phyloP scores from a whole-genome alignment of 768 basidiomycete species.

The Cystobasidium ongulense region DNA sequence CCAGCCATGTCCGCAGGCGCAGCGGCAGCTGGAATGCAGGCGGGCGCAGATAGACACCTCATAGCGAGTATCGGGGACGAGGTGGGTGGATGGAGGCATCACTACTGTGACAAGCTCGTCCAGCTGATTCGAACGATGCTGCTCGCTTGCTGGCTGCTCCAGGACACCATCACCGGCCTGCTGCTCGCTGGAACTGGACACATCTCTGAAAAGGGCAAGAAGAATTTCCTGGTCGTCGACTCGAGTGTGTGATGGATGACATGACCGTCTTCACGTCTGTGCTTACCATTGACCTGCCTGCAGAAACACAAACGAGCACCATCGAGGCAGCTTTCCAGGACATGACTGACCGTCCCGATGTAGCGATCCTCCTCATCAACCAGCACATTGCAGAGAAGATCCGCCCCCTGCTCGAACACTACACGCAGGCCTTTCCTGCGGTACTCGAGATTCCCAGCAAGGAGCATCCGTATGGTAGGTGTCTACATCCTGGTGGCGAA shows the following conservation, averaged over 20 bases:
- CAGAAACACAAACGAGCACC: slow-evolving; percentile 80
- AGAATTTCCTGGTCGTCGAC: slow-evolving; percentile 96
- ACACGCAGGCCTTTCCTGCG: slow-evolving; percentile 92
- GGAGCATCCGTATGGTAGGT: slow-evolving; percentile 90
- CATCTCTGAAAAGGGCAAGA: slow-evolving; percentile 78
- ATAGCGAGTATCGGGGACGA: slow-evolving; percentile 97
- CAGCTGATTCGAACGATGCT: not conserved
- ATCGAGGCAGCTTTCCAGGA: slow-evolving; percentile 91
- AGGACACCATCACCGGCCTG: slow-evolving; percentile 97
- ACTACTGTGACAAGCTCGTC: no score
- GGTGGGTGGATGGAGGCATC: slow-evolving; percentile 48
- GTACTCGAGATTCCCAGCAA: slow-evolving; percentile 96
- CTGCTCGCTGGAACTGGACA: slow-evolving; percentile 92
- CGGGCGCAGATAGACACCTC: slow-evolving; percentile 58
- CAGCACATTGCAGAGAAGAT: slow-evolving; percentile 95
- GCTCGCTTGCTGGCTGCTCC: not conserved
- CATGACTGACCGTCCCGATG: slow-evolving; percentile 85
- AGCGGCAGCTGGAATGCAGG: slow-evolving; percentile 7
- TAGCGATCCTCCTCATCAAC: slow-evolving; percentile 94
- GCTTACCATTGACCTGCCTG: not conserved
- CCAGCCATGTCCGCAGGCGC: not conserved
- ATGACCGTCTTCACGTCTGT: no score
- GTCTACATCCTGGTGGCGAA: not conserved
- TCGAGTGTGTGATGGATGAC: slow-evolving; percentile 57
- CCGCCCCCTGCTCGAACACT: slow-evolving; percentile 84